Base-by-base conservation (phyloP, 1,139 yeast species). In the Lodderomyces orthopsilosis region DNA sequence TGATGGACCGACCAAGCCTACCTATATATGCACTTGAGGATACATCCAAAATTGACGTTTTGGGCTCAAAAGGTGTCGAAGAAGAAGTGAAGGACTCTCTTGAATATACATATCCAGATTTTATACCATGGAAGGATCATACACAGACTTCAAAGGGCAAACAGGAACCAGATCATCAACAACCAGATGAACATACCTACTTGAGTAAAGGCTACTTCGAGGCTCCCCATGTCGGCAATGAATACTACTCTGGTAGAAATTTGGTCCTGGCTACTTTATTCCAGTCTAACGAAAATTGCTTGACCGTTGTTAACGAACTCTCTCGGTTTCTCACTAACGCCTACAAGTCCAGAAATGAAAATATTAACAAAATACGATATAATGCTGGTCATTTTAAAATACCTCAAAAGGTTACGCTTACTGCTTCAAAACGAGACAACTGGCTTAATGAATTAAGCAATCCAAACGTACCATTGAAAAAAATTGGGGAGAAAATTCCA, bases 391-490 rank as follows among this genome's bases (percentile, higher is more conserved):
- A 78, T 9, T 87, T 82, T 65, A 81, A 77, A 55, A 86, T 86
- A 21, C 96, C 95, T 0, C 91, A 93, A 9, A 69, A 96, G 49
- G 95, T 91, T 15, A 91, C 97, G 0, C 66, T 91, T 27, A 90
- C 97, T 0, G 95, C 91, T 45, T 85, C 84, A 57, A 86, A 87
- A 58, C 75, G 84, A 49, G 96, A 89, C 50, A 71, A 81, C 1
- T 91, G 98, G 98, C 66, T 91, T 40, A 75, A 76, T 43, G 95
- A 89, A 56, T 68, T 91, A 43, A 87, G 94, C 1, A 75, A 85
- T 44, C 77, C 84, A 0, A 63, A 69, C 14, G 73, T 85, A 0
- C 87, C 96, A 0, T 65, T 91, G 40, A 69, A 77, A 41, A 79
- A 77, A 46, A 74, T 91, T 2, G 77, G 94, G 1, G 75, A 85